Evolutionary conservation across 2,329 filamentous ascomycete genomes (phyloP).

Genomic region (Chalara sp.): DNA sequence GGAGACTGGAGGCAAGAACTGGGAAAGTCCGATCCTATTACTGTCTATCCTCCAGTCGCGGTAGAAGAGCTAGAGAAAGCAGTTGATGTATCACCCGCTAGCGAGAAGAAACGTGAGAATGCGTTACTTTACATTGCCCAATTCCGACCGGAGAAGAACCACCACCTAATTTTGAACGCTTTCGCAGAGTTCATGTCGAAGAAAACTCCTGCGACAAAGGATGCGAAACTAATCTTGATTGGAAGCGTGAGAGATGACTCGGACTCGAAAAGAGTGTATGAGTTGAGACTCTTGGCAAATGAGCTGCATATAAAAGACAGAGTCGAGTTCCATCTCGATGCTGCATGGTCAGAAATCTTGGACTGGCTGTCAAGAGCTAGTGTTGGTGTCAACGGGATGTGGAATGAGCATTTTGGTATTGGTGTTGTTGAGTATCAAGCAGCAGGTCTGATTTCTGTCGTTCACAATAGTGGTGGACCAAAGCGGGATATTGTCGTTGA

Average conservation of each 20-base stretch:
- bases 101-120: slow-evolving; percentile 62
- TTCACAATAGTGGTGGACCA: slow-evolving; percentile 88
- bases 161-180: slow-evolving; percentile 75
- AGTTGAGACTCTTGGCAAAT: slow-evolving; percentile 77
- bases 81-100: slow-evolving; percentile 63
- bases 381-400: slow-evolving; percentile 96
- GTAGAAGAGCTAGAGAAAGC: slow-evolving; percentile 75
- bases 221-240: slow-evolving; percentile 70
- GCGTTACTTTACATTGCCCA: slow-evolving; percentile 90
- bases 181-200: slow-evolving; percentile 70
- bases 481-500: slow-evolving; percentile 88
- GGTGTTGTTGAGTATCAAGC: slow-evolving; percentile 98
- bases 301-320: slow-evolving; percentile 78
- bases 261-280: slow-evolving; percentile 79
- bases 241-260: slow-evolving; percentile 84
- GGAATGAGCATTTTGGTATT: slow-evolving; percentile 99
- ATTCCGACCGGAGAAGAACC: slow-evolving; percentile 96
- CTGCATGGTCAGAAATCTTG: slow-evolving; percentile 80
- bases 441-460: slow-evolving; percentile 84
- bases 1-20: slow-evolving; percentile 45
- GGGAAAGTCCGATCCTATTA: slow-evolving; percentile 45
- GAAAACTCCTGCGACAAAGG: slow-evolving; percentile 41
- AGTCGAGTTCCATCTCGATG: slow-evolving; percentile 85
- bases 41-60: slow-evolving; percentile 88
- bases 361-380: slow-evolving; percentile 70